Conservation (phyloP, 164 flowering plant genomes). For the Vitis amurensis region DNA sequence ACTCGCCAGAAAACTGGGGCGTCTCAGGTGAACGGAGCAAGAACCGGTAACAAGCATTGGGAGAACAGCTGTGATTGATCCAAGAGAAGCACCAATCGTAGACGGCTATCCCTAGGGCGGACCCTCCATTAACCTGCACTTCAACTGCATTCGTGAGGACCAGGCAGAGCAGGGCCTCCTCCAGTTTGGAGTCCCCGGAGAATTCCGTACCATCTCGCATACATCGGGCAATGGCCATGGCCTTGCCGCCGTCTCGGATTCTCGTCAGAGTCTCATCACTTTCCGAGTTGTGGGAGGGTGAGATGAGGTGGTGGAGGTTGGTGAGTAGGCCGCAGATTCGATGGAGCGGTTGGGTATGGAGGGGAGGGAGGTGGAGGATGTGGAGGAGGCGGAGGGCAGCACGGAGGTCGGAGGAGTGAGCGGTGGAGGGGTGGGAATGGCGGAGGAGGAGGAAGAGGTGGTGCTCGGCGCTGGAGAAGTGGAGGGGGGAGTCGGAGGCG, state of each 20-base stretch:
- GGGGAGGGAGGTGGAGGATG: slow-evolving; percentile 11
- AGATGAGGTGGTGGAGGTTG: slow-evolving; percentile 34
- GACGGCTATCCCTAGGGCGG: slow-evolving; percentile 49
- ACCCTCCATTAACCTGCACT: slow-evolving; percentile 42
- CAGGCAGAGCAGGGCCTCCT: slow-evolving; percentile 45
- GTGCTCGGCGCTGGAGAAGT: slow-evolving; percentile 34
- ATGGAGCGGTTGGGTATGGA: neutral
- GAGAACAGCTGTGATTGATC: slow-evolving; percentile 85
- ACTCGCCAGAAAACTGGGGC: neutral
- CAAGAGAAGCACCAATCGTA: slow-evolving; percentile 61
- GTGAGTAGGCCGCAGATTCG: slow-evolving; percentile 53
- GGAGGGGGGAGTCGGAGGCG: slow-evolving; percentile 20
- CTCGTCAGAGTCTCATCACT: slow-evolving; percentile 12
- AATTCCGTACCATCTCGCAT: slow-evolving; percentile 16
- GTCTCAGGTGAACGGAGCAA: slow-evolving; percentile 8
- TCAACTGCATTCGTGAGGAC: slow-evolving; percentile 77
- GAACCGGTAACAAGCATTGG: slow-evolving; percentile 72
- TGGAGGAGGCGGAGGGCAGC: slow-evolving; percentile 61
- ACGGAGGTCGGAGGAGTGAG: slow-evolving; percentile 46
- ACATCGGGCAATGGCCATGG: slow-evolving; percentile 39
- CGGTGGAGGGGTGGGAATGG: slow-evolving; percentile 17
- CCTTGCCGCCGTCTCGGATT: slow-evolving; percentile 43
- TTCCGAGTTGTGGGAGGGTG: neutral
- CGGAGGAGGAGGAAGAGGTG: slow-evolving; percentile 29
- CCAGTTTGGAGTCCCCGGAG: slow-evolving; percentile 11